Evolutionary conservation across 306 rosid species (phyloP).

Genomic region (Corylus heterophylla): DNA sequence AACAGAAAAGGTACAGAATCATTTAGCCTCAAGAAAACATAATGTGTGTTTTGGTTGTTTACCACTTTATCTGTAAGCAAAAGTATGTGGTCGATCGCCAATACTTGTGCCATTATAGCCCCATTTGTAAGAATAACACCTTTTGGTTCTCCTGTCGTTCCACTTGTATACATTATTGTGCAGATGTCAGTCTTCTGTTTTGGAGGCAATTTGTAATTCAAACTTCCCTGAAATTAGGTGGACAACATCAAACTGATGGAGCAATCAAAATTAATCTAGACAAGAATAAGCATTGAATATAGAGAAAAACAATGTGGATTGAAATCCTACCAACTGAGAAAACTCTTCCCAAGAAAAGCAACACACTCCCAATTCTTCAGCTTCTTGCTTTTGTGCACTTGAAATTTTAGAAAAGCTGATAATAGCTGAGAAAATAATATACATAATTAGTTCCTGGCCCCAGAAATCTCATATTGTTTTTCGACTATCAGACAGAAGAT

Average conservation of each 20-base stretch:
- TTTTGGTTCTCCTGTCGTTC: constrained; percentile 98
- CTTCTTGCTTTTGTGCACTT: constrained; percentile 73
- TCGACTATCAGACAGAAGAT: constrained; percentile 11
- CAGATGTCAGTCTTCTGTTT: constrained; percentile 59
- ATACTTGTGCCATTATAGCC: constrained; percentile 72
- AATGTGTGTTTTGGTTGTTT: constrained; percentile 16
- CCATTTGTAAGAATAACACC: constrained; percentile 75
- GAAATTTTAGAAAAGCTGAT: constrained; percentile 74
- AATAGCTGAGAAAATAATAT: constrained; percentile 56
- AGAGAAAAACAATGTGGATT: constrained; percentile 7
- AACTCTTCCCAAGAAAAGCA: constrained; percentile 90
- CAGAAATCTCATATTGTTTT: constrained; percentile 10
- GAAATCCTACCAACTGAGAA: constrained; percentile 58
- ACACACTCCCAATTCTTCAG: constrained; percentile 67
- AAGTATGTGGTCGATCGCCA: constrained; percentile 71
- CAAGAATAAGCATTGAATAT: constrained; percentile 5
- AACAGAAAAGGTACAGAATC: not conserved
- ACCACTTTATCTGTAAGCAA: constrained; percentile 71
- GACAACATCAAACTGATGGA: not conserved
- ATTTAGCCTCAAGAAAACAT: not conserved
- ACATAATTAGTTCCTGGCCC: constrained; percentile 18
- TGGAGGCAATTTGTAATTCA: constrained; percentile 56
- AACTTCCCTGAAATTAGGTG: constrained; percentile 47
- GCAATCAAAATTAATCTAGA: not conserved
- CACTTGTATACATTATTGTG: constrained; percentile 95